Evolutionary conservation across 2,329 filamentous ascomycete genomes (phyloP), one percentile per base, ranked within the genome.

Genomic region (Colletotrichum liaoningense): DNA sequence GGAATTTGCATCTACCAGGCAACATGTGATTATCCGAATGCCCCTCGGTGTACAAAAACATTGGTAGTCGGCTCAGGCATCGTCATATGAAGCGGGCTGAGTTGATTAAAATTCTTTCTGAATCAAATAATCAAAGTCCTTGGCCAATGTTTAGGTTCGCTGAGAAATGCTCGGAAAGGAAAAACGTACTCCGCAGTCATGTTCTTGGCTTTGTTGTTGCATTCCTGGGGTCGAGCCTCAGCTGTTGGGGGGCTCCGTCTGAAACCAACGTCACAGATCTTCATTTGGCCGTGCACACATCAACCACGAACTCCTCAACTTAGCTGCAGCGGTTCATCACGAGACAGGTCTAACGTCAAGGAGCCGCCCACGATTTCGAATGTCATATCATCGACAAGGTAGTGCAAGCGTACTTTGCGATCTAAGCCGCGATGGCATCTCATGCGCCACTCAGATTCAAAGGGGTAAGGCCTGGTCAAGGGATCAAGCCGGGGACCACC

Each of bases 401-500:
- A 52, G 3, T 8, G 4, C 22, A 38, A 38, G 35, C 14, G 16
- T 16, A 5, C 1, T 5, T 1, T 8, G 4, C 28, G 4, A 12
- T 5, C 2, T 35, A 16, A 8, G 62, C 28, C 7, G 54, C 11
- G 1, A 70, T 73, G 67, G 35, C 2, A 12, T 19, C 56, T 6
- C 54, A 7, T n/a, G 28, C 35, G 5, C 67, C 70, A 11, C 46
- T 73, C n/a, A 42, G n/a, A 5, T 73, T 65, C 24, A 52, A 24
- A 33, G 42, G 33, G 2, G 33, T 62, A 19, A 70, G 65, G 33
- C 67, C 72, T 7, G 74, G 74, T 1, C 55, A 33, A 52, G 38
- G 28, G 9, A 68, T 80, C 28, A 79, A 77, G 59, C 69, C 75
- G 0, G 79, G 78, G 7, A 79, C 77, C 0, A 77, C 82, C 19